Conservation (phyloP, 2,329 filamentous ascomycete genomes). For the Myrmaecium sp. region DNA sequence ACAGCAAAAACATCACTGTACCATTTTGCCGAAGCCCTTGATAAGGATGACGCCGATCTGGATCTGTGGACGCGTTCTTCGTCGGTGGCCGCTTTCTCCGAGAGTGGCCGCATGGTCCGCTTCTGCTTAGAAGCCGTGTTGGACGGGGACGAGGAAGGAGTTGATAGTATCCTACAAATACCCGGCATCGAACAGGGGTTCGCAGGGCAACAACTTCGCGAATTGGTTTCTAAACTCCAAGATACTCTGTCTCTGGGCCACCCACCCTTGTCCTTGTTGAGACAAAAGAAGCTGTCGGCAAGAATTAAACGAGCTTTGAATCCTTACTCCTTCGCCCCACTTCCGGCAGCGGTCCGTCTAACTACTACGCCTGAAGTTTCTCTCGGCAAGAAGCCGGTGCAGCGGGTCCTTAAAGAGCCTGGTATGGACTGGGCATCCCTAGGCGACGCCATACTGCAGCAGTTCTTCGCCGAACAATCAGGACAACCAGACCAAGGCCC, state of each 20-base stretch:
- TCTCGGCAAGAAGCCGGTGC: conserved; percentile 3
- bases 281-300: conserved; percentile 32
- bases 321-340: conserved; percentile 28
- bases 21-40: conserved; percentile 44
- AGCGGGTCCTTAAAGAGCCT: conserved; percentile 1
- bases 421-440: conserved; percentile 31
- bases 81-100: conserved; percentile 38
- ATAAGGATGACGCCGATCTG: conserved; percentile 47
- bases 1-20: conserved; percentile 27
- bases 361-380: too few species aligned
- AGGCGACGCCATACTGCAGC: conserved; percentile 30
- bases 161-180: conserved; percentile 36
- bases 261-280: conserved; percentile 31
- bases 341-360: conserved; percentile 19
- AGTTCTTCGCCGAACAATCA: conserved; percentile 24
- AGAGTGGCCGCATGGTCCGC: conserved; percentile 40
- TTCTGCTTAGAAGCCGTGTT: conserved; percentile 48
- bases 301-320: conserved; percentile 37
- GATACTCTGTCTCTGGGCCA: conserved; percentile 39
- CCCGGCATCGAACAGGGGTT: conserved; percentile 41
- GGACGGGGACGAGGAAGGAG: conserved; percentile 41
- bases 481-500: conserved; percentile 14
- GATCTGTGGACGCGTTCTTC: conserved; percentile 47
- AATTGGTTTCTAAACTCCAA: conserved; percentile 31
- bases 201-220: conserved; percentile 33